These are phyloP conservation scores for Monilinia vaccinii-corymbosi DNA, from an alignment of 2,329 filamentous ascomycete species.

Conservation along the genomic window DNA sequence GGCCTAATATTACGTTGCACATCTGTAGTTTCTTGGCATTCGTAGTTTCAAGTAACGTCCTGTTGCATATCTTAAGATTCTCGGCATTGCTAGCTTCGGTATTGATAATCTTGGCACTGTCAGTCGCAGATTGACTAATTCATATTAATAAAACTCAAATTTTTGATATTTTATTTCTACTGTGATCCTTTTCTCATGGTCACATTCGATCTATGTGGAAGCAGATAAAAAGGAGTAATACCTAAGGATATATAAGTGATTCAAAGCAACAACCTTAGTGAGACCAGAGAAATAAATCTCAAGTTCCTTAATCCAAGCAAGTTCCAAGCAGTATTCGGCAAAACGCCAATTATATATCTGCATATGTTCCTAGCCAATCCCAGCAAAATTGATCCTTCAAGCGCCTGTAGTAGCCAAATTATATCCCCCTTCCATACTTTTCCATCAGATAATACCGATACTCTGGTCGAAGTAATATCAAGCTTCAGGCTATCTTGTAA, in stretches of 20 bases:
- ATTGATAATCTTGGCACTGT: not conserved
- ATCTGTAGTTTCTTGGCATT: not conserved
- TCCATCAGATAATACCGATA: not conserved
- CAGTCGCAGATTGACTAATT: no score
- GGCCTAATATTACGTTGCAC: not conserved
- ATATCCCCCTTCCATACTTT: not conserved
- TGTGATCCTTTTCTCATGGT: not conserved
- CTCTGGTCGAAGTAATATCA: not conserved
- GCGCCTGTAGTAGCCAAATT: not conserved
- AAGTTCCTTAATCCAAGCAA: not conserved
- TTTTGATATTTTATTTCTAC: no score
- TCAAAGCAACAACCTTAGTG: no score
- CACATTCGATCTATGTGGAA: not conserved
- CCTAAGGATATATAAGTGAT: not conserved
- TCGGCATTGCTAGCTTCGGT: not conserved
- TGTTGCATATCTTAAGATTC: not conserved
- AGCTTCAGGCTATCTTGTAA: constrained; percentile 29
- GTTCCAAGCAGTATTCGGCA: not conserved
- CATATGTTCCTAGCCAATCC: not conserved
- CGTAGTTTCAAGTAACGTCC: not conserved
- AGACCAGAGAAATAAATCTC: no score
- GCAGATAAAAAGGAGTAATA: not conserved
- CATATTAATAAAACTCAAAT: no score
- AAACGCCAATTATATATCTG: not conserved
- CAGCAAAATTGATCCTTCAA: not conserved